Conservation (phyloP, 2,329 filamentous ascomycete species). For the Incumbomyces delicatus region DNA sequence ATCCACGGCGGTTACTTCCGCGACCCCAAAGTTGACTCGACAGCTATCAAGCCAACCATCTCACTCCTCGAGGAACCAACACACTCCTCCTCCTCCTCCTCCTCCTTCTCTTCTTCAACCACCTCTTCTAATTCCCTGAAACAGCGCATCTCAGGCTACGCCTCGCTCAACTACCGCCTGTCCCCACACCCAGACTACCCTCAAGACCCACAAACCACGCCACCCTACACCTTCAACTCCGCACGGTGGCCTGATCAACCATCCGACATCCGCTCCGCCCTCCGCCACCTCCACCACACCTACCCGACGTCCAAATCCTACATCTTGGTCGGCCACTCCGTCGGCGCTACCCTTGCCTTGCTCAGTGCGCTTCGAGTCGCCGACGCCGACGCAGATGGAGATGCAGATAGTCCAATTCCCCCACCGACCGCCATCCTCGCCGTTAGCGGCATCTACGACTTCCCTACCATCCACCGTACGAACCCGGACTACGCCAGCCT, state of each 20-base stretch:
- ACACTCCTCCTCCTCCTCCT: neutral
- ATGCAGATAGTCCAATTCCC: conserved; percentile 5
- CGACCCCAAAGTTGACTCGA: conserved; percentile 32
- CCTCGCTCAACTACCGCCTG: conserved; percentile 39
- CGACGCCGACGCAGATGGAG: neutral
- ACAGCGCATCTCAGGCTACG: conserved; percentile 28
- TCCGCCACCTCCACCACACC: conserved; percentile 32
- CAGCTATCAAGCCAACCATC: conserved; percentile 28
- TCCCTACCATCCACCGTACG: conserved; percentile 28
- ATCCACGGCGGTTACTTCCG: conserved; percentile 43
- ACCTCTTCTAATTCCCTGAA: neutral
- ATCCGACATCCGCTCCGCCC: conserved; percentile 31
- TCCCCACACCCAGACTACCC: conserved; percentile 32
- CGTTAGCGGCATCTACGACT: conserved; percentile 37
- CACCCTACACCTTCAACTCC: conserved; percentile 24
- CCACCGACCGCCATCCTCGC: conserved; percentile 32
- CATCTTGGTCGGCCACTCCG: conserved; percentile 38
- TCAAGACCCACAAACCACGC: conserved; percentile 25
- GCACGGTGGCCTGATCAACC: conserved; percentile 38
- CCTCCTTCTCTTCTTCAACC: neutral
- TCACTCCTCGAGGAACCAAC: conserved; percentile 22
- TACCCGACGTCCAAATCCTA: conserved; percentile 30
- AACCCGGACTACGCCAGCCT: conserved; percentile 31
- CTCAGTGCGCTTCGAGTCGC: conserved; percentile 31
- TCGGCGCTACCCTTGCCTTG: conserved; percentile 38